Base-by-base conservation (phyloP, 1,284 basidiomycete genomes). In the Phlebopus sp. region DNA sequence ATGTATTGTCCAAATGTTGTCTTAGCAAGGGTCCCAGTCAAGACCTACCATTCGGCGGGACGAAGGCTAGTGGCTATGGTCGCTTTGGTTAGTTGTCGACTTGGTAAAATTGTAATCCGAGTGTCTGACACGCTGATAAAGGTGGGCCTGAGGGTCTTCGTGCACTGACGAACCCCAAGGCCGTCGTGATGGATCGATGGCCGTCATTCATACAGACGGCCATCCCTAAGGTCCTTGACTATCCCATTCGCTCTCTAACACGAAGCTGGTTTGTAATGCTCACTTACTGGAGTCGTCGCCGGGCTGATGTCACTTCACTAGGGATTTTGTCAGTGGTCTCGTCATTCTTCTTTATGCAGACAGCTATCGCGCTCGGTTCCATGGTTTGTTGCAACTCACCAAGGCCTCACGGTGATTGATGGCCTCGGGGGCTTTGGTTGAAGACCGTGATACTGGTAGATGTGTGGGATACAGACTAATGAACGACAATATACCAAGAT, bases 121-220 rank as follows among this genome's bases (percentile, higher is more conserved):
- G 7, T 47, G 47, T 49, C 35, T 56, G 37, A 49, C 27, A 2
- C 11, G 44, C 34, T 47, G 37, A 41, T 30, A 32, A 53, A 90
- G 87, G 86, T 51, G 96, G 96, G 9, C 86, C 90, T 0, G 96
- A 99, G 72, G 96, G 96, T 19, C 75, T 99, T 32, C 82, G 92
- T 29, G 75, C 86, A 3, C 69, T 99, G 39, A 95, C 92, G 37
- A 89, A 89, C 60, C 76, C 87, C 40, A 98, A 99, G 63, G 86
- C 88, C 13, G 82, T 98, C 41, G 84, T 92, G 35, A 75, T 82
- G 32, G 96, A 99, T 68, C 77, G 88, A 38, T 90, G 86, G 76
- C 92, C 94, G 55, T 82, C 82, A 37, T 61, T 85, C 30, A 72
- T 96, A 37, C 82, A 92, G 62, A 99, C 96, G 0, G 73, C 69